Conservation (phyloP, 1,284 basidiomycete species). For the Papiliotrema terrestris region DNA sequence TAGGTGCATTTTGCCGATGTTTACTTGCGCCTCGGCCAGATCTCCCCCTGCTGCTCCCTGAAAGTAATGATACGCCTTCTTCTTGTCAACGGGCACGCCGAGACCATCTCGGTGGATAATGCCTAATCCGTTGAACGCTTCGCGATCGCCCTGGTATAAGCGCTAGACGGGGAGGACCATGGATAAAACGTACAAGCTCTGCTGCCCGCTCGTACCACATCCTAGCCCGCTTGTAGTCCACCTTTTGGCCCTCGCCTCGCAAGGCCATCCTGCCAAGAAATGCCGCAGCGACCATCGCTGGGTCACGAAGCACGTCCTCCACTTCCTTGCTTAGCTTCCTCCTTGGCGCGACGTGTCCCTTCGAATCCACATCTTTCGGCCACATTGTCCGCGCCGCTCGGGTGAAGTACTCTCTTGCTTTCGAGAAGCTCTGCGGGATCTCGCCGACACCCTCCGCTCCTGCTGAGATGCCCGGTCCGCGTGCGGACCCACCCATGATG, state of each 20-base stretch:
- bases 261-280: conserved; percentile 91
- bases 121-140: conserved; percentile 83
- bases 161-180: background rate
- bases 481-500: conserved; percentile 57
- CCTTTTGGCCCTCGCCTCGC: conserved; percentile 84
- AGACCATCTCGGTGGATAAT: conserved; percentile 89
- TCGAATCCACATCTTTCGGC: conserved; percentile 59
- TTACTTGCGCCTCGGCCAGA: conserved; percentile 83
- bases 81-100: conserved; percentile 53
- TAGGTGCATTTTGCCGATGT: conserved; percentile 79
- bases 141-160: conserved; percentile 63
- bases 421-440: conserved; percentile 67
- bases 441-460: conserved; percentile 85
- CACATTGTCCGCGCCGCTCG: conserved; percentile 76
- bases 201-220: conserved; percentile 92
- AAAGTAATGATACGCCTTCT: conserved; percentile 66
- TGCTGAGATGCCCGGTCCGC: conserved; percentile 55
- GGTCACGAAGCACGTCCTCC: conserved; percentile 60
- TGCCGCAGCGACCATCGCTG: conserved; percentile 68
- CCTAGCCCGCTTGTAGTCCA: conserved; percentile 71
- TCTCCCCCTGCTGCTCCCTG: conserved; percentile 76
- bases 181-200: conserved; percentile 51
- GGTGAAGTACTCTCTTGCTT: conserved; percentile 76
- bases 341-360: conserved; percentile 54
- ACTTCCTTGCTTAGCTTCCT: conserved; percentile 55